Conservation (phyloP, 2,329 filamentous ascomycete species). For the Aspergillus sojae region DNA sequence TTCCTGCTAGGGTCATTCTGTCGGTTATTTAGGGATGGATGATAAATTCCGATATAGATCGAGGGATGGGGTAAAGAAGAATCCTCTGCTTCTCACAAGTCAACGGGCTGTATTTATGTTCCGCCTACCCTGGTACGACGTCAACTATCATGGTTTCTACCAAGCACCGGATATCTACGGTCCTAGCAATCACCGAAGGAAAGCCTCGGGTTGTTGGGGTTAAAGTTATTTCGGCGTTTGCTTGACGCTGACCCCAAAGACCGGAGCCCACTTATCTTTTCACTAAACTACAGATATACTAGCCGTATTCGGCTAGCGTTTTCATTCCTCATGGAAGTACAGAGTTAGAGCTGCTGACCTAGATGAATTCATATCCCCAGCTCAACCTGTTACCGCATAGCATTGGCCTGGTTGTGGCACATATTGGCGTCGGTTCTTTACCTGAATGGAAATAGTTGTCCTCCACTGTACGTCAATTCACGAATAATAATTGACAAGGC, state of each 20-base stretch:
- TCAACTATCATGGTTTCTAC: background rate
- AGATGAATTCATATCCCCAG: too few relatives aligned
- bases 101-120: background rate
- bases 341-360: background rate
- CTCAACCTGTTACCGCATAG: background rate
- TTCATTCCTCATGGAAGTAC: background rate
- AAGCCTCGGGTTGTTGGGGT: background rate
- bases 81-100: too few relatives aligned
- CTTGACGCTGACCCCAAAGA: background rate
- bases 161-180: background rate
- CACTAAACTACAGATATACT: background rate
- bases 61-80: background rate
- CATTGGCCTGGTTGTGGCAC: background rate
- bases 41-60: background rate
- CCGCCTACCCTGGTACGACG: background rate
- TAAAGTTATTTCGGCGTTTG: background rate
- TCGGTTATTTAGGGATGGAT: background rate
- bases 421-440: too few relatives aligned
- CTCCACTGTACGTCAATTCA: background rate
- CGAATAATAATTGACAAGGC: background rate
- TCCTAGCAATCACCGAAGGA: background rate
- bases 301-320: background rate
- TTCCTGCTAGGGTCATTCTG: slow-evolving; percentile 33
- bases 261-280: background rate
- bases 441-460: background rate